Evolutionary conservation across 1,284 basidiomycete genomes (phyloP).

Genomic region (Meripilus lineatus): DNA sequence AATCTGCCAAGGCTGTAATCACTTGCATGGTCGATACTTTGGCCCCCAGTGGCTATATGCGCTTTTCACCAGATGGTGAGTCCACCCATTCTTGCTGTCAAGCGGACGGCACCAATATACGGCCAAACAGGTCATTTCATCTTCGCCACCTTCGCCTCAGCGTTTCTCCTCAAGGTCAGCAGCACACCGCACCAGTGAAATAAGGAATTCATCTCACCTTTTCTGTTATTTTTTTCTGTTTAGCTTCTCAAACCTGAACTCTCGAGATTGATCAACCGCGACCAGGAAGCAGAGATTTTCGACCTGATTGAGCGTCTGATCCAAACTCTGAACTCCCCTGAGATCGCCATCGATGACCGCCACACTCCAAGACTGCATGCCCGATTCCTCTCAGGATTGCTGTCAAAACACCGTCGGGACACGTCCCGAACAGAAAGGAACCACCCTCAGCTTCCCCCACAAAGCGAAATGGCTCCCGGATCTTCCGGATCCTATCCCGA

Average conservation of each 20-base stretch:
- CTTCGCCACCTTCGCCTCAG: slow-evolving; percentile 81
- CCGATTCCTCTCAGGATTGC: slow-evolving; percentile 66
- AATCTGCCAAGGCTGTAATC: slow-evolving; percentile 66
- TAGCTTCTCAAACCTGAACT: slow-evolving; percentile 75
- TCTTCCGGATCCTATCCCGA: slow-evolving; percentile 13
- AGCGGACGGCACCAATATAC: neutral
- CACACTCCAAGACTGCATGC: slow-evolving; percentile 80
- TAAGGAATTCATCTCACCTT: neutral
- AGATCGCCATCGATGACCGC: slow-evolving; percentile 76
- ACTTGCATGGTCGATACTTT: slow-evolving; percentile 59
- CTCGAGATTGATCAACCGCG: slow-evolving; percentile 49
- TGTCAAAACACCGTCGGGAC: slow-evolving; percentile 63
- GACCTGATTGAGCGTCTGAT: slow-evolving; percentile 70
- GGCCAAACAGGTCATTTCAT: slow-evolving; percentile 65
- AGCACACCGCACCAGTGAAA: no score
- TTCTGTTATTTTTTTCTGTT: neutral
- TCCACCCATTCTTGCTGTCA: neutral
- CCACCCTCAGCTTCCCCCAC: slow-evolving; percentile 40
- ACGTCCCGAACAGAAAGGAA: slow-evolving; percentile 45
- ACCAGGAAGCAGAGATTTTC: slow-evolving; percentile 66
- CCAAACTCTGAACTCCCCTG: slow-evolving; percentile 61
- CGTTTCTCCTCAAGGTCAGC: slow-evolving; percentile 78
- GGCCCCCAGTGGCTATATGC: slow-evolving; percentile 72
- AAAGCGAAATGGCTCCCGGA: slow-evolving; percentile 13
- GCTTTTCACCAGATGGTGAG: slow-evolving; percentile 76